Evolutionary conservation across 2,329 filamentous ascomycete species (phyloP), one percentile per base, ranked within the genome.

Genomic region (Hypoxylon sp.): DNA sequence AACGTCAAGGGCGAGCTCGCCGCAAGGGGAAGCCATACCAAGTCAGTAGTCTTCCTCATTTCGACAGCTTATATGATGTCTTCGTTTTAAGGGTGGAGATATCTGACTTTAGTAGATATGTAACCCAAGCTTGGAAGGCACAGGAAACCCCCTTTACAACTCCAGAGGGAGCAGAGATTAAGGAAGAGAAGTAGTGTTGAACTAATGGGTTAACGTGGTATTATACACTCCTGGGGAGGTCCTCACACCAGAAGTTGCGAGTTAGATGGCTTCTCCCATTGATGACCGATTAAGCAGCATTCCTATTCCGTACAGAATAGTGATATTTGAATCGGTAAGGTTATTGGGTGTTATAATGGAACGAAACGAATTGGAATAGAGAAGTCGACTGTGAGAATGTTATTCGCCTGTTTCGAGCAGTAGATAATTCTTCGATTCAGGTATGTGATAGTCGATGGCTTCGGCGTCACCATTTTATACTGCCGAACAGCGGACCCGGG

Each of bases 21-120:
- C 10, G 87, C 87, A 0, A 78, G 87, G 48, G 87, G 87, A 44
- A 89, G 87, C 67, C 87, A 90, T 71, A 90, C 87, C 13, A 90
- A 90, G 87, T 89, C 70, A 73, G 81, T 67, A 32, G 19, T 5
- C 19, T 41, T 5, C 10, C 46, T 10, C 3, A 5, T 58, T 17
- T 46, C 10, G 44, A 13, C 61, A 72, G n/a, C 13, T 30, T n/a
- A 22, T 41, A 15, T 41, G 19, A 15, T 41, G 19, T 55, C 19
- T 7, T 1, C 26, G 11, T 17, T n/a, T 51, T 30, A 15, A 15
- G 41, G 4, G 20, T 19, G 34, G 1, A 6, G 4, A 11, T 8
- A 1, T 24, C 67, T 72, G 46, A 73, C 54, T 41, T 62, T 1
- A 4, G 3, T 22, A 84, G 82, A 71, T 84, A 80, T 55, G 78